phyloP scores from a whole-genome alignment of 306 rosid species.

The Vigna trinervia region DNA sequence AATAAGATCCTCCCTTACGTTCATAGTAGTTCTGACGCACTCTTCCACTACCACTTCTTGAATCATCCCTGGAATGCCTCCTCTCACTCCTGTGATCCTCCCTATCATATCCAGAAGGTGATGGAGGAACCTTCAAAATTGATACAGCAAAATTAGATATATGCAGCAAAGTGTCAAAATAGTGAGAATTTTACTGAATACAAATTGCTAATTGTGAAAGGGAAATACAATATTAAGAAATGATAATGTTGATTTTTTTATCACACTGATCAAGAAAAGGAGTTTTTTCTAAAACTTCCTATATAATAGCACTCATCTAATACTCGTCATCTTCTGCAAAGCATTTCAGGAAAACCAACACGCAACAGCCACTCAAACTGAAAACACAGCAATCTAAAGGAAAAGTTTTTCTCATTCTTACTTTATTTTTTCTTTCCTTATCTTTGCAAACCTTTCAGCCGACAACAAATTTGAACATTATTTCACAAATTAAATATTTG shows the following conservation, averaged over 20 bases:
- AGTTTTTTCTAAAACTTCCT: neutral
- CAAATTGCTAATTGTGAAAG: slow-evolving; percentile 17
- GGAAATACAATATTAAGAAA: slow-evolving; percentile 27
- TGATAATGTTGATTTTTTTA: slow-evolving; percentile 20
- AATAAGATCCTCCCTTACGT: slow-evolving; percentile 59
- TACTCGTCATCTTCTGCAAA: slow-evolving; percentile 5
- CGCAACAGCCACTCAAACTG: neutral
- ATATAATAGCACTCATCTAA: neutral
- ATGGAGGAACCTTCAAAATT: slow-evolving; percentile 59
- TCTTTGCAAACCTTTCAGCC: neutral
- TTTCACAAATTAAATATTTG: neutral
- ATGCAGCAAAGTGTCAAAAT: slow-evolving; percentile 9
- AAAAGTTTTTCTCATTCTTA: neutral
- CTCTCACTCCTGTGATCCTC: slow-evolving; percentile 62
- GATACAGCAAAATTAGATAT: slow-evolving; percentile 43
- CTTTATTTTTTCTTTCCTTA: slow-evolving; percentile 2
- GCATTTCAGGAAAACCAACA: slow-evolving; percentile 1
- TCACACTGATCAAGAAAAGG: neutral
- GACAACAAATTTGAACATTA: neutral
- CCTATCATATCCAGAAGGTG: slow-evolving; percentile 60
- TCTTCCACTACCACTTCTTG: slow-evolving; percentile 59
- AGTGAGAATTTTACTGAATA: neutral
- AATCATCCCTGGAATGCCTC: slow-evolving; percentile 60
- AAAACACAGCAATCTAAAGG: neutral
- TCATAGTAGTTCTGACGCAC: slow-evolving; percentile 48